phyloP scores from a whole-genome alignment of 2,329 filamentous ascomycete genomes.

The Xenoacremonium recifei region DNA sequence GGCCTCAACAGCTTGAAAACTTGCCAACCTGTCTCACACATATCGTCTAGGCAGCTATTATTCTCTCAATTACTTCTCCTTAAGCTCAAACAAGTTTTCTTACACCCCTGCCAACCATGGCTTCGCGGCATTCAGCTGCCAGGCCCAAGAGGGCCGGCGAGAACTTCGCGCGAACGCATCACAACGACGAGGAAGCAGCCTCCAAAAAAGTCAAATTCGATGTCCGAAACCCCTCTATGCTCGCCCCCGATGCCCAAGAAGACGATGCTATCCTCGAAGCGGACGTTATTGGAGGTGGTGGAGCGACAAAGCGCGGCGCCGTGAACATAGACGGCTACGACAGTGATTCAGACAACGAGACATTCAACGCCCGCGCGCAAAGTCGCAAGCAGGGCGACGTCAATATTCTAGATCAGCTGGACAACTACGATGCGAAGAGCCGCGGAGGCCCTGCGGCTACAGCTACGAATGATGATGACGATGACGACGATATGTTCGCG shows the following conservation, averaged over 20 bases:
- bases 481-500: constrained; percentile 68
- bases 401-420: constrained; percentile 50
- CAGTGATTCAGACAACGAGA: constrained; percentile 89
- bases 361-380: constrained; percentile 74
- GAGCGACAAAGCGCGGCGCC: constrained; percentile 82
- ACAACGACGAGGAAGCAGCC: constrained; percentile 48
- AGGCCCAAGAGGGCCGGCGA: constrained; percentile 83
- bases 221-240: constrained; percentile 86
- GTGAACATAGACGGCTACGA: constrained; percentile 98
- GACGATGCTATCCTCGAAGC: constrained; percentile 76
- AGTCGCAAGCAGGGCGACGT: constrained; percentile 52
- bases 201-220: constrained; percentile 89
- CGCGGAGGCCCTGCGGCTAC: constrained; percentile 35
- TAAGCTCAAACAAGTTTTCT: no score
- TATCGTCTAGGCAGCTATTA: no score
- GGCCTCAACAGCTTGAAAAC: no score
- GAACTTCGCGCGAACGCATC: constrained; percentile 73
- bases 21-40: no score
- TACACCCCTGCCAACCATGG: no score
- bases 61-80: no score
- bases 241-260: constrained; percentile 77
- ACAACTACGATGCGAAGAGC: constrained; percentile 50
- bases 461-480: constrained; percentile 30
- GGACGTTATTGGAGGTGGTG: constrained; percentile 83
- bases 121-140: constrained; percentile 61